Evolutionary conservation across 1,284 basidiomycete species (phyloP), one percentile per base, ranked within the genome.

Genomic region (Apiotrichum brassicae): DNA sequence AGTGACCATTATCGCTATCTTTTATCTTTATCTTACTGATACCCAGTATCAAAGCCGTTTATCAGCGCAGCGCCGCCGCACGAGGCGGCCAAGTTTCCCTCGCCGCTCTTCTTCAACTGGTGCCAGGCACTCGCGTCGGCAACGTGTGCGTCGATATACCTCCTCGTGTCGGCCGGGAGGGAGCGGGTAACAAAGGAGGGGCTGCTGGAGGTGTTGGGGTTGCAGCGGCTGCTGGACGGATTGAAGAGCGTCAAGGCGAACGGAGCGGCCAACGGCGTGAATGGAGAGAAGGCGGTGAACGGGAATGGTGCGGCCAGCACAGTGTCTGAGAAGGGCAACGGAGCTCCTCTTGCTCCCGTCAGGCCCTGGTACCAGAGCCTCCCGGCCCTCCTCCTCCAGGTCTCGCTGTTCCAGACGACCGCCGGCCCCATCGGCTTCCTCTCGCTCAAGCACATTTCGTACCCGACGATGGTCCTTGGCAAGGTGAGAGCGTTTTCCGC

Each of bases 391-490:
- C 78, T 92, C 45, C 71, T 83, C 18, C 90, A 90, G 71, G 87
- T 88, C 70, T 81, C 93, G 6, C 69, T 87, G 13, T 86, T 93
- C 68, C 91, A 97, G 63, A 93, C 92, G 22, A 79, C 83, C 20
- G 93, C 91, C 0, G 88, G 91, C 13, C 93, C 92, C 8, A 93
- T 98, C 64, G 92, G 93, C 44, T 97, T 97, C 74, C 85, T 91
- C 25, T 84, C 91, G 6, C 83, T 98, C 38, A 83, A 87, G 36
- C 91, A 97, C 76, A 94, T 99, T 66, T 92, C 90, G 18, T 98
- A 97, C 77, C 95, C 95, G 24, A 92, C 94, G 16, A 92, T 97
- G 85, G 93, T 97, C 33, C 84, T 98, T 55, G 94, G 90, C 54
- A 98, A 98, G 73, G 71, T 72, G 41, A 49, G 46, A 32, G 25